These are phyloP conservation scores for Cyberlindnera mrakii DNA, from an alignment of 805 yeast genomes.

Conservation along the genomic window DNA sequence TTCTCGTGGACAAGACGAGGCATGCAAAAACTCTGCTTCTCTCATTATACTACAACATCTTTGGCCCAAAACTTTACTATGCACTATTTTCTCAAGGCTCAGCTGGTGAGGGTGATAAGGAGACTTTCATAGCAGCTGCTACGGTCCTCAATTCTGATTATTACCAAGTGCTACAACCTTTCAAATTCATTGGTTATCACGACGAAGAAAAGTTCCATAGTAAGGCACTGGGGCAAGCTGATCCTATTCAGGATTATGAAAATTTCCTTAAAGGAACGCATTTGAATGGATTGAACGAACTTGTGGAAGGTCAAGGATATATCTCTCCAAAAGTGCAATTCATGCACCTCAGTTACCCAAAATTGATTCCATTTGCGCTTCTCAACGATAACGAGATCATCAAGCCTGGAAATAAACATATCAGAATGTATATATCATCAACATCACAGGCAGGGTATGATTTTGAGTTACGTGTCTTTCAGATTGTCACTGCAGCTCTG, in stretches of 20 bases:
- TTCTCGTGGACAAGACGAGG: constrained; percentile 46
- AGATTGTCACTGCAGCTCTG: constrained; percentile 30
- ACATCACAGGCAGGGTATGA: constrained; percentile 28
- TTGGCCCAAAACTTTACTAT: constrained; percentile 55
- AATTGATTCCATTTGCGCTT: constrained; percentile 30
- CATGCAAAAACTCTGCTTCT: constrained; percentile 49
- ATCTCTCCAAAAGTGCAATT: constrained; percentile 29
- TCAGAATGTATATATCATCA: constrained; percentile 27
- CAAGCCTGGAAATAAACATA: constrained; percentile 21
- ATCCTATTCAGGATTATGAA: constrained; percentile 26
- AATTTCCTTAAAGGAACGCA: constrained; percentile 18
- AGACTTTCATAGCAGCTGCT: constrained; percentile 61
- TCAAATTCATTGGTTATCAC: constrained; percentile 32
- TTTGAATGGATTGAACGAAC: constrained; percentile 12
- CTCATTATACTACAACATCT: constrained; percentile 51
- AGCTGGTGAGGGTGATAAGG: constrained; percentile 74
- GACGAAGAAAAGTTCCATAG: constrained; percentile 21
- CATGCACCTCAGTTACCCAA: constrained; percentile 60
- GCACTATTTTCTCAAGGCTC: constrained; percentile 61
- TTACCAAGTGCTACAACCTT: constrained; percentile 37
- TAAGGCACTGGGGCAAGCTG: constrained; percentile 40
- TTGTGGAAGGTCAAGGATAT: constrained; percentile 9
- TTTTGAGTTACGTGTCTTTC: constrained; percentile 35
- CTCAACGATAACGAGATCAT: constrained; percentile 23
- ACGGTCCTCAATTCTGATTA: constrained; percentile 38